Percentiles rank a stretch among this genome's conserved stretches.
phyloP scores from a whole-genome alignment of 2,329 filamentous ascomycete species.

The Colletotrichum echinochloae region DNA sequence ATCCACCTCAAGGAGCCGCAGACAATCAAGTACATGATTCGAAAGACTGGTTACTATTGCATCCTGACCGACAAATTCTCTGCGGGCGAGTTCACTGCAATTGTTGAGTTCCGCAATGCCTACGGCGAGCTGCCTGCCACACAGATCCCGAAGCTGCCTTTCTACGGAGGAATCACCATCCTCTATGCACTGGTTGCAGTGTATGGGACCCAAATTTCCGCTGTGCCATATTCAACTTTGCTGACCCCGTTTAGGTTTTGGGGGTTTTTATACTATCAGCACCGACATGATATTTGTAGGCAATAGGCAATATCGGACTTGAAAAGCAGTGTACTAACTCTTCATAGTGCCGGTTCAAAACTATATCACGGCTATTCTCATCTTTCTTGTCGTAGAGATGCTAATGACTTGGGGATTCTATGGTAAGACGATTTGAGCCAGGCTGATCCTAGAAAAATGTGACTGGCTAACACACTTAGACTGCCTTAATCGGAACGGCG shows the following conservation, averaged over 20 bases:
- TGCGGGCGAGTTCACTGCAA: constrained; percentile 77
- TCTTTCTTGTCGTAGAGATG: constrained; percentile 96
- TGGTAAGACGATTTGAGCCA: constrained; percentile 60
- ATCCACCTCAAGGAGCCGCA: constrained; percentile 81
- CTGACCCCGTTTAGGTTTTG: constrained; percentile 72
- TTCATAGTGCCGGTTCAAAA: constrained; percentile 89
- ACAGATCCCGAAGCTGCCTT: constrained; percentile 96
- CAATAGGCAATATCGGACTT: neutral
- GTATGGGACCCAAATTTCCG: constrained; percentile 54
- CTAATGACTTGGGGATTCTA: constrained; percentile 99
- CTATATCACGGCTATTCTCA: constrained; percentile 96
- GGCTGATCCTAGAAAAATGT: neutral
- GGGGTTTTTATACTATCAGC: constrained; percentile 95
- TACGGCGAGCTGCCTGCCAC: constrained; percentile 96
- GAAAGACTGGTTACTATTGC: constrained; percentile 96
- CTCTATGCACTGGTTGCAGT: constrained; percentile 88
- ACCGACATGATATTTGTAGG: constrained; percentile 79
- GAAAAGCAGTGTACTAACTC: neutral
- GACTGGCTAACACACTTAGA: constrained; percentile 66
- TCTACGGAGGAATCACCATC: constrained; percentile 94
- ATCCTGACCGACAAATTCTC: constrained; percentile 82
- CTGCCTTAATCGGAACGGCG: constrained; percentile 90
- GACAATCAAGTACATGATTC: constrained; percentile 84
- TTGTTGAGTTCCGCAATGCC: constrained; percentile 93
- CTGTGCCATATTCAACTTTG: neutral